Evolutionary conservation across 2,329 filamentous ascomycete species (phyloP), one percentile per base, ranked within the genome.

Genomic region (Xylariaceae sp.): DNA sequence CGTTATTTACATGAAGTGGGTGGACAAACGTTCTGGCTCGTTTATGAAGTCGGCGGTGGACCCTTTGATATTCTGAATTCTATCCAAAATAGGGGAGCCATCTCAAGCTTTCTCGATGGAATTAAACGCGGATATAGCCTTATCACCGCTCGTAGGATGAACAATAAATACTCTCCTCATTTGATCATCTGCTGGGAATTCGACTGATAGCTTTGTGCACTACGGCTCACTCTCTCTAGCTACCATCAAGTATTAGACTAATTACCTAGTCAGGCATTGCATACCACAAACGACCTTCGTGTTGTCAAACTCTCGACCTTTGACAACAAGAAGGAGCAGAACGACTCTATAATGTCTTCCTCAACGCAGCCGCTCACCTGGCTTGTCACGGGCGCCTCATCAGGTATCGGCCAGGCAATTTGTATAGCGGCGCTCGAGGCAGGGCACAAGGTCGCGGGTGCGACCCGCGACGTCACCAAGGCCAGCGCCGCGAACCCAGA

Each of bases 301-400:
- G 30, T 35, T 35, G 36, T 36, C 36, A 21, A 50, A 36, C 41
- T 29, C 30, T 33, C 36, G 29, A 29, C 23, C 8, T 23, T 37
- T 47, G 32, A 32, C 16, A 29, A 3, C 9, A 33, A 33, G 30
- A 9, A 26, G 20, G 37, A 23, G 37, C n/a, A 50, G 20, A 44
- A 52, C 16, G 41, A 45, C 49, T 33, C 40, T n/a, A 26, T 33
- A 40, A 52, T 52, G 49, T 46, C 43, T 24, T 53, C 42, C 43
- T 27, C 42, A 36, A 39, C 42, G 21, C 42, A 53, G 42, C 42
- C 20, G n/a, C 50, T 46, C 24, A 54, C 57, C 33, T 60, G 47
- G 57, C 50, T 57, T 23, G 16, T 57, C 15, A 57, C 53, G 15
- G 53, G 53, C 20, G 50, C 53, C 39, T 53, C 53, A n/a, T 57